These are phyloP conservation scores for Penicillium hesseltinei DNA, from an alignment of 2,329 filamentous ascomycete species.

Conservation along the genomic window DNA sequence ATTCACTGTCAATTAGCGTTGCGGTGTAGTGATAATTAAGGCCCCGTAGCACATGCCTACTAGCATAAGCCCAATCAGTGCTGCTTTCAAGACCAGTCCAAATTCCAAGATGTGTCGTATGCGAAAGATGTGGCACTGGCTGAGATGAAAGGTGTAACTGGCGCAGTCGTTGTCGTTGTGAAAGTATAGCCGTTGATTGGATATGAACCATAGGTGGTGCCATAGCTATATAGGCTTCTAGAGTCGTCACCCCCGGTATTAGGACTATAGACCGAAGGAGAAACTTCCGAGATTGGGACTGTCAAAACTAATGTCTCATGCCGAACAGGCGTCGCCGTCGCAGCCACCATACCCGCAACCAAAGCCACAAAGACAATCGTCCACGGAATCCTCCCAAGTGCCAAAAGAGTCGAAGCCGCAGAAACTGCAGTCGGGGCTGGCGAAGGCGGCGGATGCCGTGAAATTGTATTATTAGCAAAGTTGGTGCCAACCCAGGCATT, in stretches of 20 bases:
- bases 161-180: not conserved
- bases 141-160: not conserved
- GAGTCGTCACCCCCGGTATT: too few relatives aligned
- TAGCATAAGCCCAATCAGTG: not conserved
- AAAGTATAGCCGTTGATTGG: not conserved
- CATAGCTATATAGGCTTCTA: not conserved
- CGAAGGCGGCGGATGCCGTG: not conserved
- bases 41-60: not conserved
- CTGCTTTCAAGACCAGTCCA: not conserved
- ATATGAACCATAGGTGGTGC: not conserved
- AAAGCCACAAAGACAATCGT: conserved; percentile 1
- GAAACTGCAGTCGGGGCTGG: not conserved
- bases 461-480: not conserved
- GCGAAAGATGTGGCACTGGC: not conserved
- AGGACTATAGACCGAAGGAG: not conserved
- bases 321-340: not conserved
- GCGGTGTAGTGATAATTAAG: not conserved
- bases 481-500: conserved; percentile 11
- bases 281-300: not conserved
- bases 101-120: not conserved
- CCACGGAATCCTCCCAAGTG: not conserved
- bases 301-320: not conserved
- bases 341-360: conserved; percentile 7
- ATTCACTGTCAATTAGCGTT: not conserved
- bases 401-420: conserved; percentile 1